Evolutionary conservation across 352 stramenopile species (phyloP).

Genomic region (Globisporangium alternatum): DNA sequence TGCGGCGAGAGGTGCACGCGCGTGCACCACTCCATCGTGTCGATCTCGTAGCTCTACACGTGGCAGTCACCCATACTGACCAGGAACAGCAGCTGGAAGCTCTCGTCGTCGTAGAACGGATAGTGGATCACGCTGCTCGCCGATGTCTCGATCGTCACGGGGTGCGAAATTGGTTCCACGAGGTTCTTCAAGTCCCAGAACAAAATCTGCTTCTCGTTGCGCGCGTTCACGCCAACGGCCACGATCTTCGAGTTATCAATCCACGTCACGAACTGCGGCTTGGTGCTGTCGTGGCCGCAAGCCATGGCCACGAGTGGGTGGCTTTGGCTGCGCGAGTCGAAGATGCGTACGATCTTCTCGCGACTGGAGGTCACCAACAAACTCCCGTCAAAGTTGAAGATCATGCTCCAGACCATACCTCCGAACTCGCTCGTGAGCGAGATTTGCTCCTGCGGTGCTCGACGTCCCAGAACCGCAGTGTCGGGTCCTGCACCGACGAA

Average conservation of each 20-base stretch:
- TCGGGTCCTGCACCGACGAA: conserved; percentile 54
- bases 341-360: conserved; percentile 70
- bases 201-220: conserved; percentile 62
- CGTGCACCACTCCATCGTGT: too few species aligned
- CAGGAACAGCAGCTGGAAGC: conserved; percentile 66
- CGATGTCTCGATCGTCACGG: conserved; percentile 34
- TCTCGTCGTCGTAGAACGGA: conserved; percentile 69
- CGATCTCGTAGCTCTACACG: conserved; percentile 77
- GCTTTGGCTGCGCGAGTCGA: conserved; percentile 49
- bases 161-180: conserved; percentile 50
- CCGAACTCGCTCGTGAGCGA: conserved; percentile 55
- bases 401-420: conserved; percentile 72
- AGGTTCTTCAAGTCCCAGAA: conserved; percentile 76
- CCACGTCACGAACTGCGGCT: conserved; percentile 73
- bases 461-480: conserved; percentile 75
- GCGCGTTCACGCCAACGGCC: conserved; percentile 52
- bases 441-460: conserved; percentile 42
- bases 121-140: conserved; percentile 46
- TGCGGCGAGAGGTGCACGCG: too few species aligned
- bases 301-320: conserved; percentile 60
- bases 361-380: conserved; percentile 67
- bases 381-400: conserved; percentile 60
- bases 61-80: conserved; percentile 59
- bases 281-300: conserved; percentile 65
- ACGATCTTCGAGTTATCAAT: conserved; percentile 37